phyloP scores from a whole-genome alignment of 1,139 yeast species.

The Diutina neorugosa region DNA sequence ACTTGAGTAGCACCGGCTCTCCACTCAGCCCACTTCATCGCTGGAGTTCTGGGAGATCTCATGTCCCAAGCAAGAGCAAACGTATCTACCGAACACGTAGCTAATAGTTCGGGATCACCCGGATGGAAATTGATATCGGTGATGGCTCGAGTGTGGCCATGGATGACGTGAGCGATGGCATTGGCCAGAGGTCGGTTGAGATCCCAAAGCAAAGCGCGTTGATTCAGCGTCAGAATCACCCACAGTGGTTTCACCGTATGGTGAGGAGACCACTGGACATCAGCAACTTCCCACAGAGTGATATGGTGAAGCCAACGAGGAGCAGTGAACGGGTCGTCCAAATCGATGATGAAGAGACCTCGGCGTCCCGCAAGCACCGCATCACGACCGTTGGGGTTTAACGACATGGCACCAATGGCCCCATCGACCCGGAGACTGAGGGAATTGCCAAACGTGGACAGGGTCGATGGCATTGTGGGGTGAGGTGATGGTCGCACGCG shows the following conservation, averaged over 20 bases:
- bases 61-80: slow-evolving; percentile 85
- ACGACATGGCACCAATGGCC: slow-evolving; percentile 86
- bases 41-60: slow-evolving; percentile 63
- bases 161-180: slow-evolving; percentile 80
- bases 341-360: slow-evolving; percentile 80
- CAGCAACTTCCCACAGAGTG: slow-evolving; percentile 98
- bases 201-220: slow-evolving; percentile 92
- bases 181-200: slow-evolving; percentile 59
- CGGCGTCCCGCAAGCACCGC: slow-evolving; percentile 85
- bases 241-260: slow-evolving; percentile 73
- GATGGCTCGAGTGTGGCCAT: slow-evolving; percentile 84
- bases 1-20: slow-evolving; percentile 91
- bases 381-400: slow-evolving; percentile 87
- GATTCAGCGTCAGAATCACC: slow-evolving; percentile 91
- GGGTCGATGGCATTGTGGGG: slow-evolving; percentile 1
- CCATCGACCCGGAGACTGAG: slow-evolving; percentile 83
- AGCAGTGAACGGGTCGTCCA: slow-evolving; percentile 90
- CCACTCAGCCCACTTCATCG: slow-evolving; percentile 81
- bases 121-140: slow-evolving; percentile 94
- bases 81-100: slow-evolving; percentile 89
- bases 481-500: too few species aligned
- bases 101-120: slow-evolving; percentile 73
- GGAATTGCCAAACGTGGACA: slow-evolving; percentile 63
- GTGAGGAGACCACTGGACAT: slow-evolving; percentile 93
- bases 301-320: slow-evolving; percentile 89